Evolutionary conservation across 495 filamentous ascomycete species (phyloP).

Genomic region (Xylaria cubensis): DNA sequence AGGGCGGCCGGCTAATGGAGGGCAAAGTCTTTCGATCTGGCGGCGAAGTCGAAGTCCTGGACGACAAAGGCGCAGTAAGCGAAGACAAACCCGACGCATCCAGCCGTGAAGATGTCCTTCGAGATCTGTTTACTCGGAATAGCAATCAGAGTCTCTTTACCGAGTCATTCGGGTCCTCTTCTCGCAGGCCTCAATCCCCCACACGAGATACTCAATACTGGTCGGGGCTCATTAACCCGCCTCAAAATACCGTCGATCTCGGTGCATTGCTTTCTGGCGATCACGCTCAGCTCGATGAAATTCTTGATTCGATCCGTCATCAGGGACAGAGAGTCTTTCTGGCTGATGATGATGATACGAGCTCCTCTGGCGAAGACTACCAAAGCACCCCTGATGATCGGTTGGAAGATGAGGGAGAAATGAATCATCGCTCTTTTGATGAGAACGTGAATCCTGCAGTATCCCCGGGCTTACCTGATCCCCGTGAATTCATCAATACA

Average conservation of each 20-base stretch:
- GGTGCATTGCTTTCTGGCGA: conserved; percentile 47
- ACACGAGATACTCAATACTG: conserved; percentile 45
- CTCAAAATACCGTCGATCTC: conserved; percentile 46
- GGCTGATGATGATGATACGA: conserved; percentile 33
- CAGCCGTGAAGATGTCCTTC: conserved; percentile 49
- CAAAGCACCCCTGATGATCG: conserved; percentile 34
- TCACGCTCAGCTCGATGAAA: conserved; percentile 34
- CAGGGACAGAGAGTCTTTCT: conserved; percentile 19
- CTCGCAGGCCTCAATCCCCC: conserved; percentile 39
- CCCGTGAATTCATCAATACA: conserved; percentile 38
- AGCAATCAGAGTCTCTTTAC: conserved; percentile 45
- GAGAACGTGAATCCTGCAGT: conserved; percentile 6
- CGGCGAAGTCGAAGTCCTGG: conserved; percentile 68
- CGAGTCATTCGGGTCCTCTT: conserved; percentile 38
- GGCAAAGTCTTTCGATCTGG: conserved; percentile 65
- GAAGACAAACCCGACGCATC: conserved; percentile 51
- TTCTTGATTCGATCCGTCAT: conserved; percentile 39
- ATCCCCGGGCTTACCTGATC: conserved; percentile 33
- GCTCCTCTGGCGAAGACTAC: conserved; percentile 37
- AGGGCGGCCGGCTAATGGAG: conserved; percentile 62
- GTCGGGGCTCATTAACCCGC: conserved; percentile 50
- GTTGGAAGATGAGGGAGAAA: conserved; percentile 33
- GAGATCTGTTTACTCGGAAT: conserved; percentile 46
- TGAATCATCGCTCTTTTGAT: conserved; percentile 27
- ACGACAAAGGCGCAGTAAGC: conserved; percentile 50